Percentiles rank a stretch among this genome's conserved stretches.
These are phyloP conservation scores for Botryococcus braunii DNA, from an alignment of 163 green algal genomes.

Conservation along the genomic window DNA sequence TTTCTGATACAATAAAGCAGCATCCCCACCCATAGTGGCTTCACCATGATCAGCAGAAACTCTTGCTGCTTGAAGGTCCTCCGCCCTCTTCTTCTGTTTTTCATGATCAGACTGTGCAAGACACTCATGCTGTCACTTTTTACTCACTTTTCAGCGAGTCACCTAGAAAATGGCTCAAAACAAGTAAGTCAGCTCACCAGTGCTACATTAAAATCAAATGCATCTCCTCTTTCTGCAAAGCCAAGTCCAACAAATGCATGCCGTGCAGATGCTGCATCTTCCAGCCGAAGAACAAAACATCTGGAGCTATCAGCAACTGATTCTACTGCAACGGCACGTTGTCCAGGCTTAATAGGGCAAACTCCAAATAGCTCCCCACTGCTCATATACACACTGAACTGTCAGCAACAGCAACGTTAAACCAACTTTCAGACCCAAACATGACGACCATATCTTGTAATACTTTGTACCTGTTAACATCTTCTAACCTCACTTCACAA, in stretches of 20 bases:
- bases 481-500: constrained; percentile 47
- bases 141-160: background rate
- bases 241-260: constrained; percentile 78
- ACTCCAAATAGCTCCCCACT: constrained; percentile 64
- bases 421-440: background rate
- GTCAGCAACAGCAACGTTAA: background rate
- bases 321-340: constrained; percentile 50
- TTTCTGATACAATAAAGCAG: constrained; percentile 42
- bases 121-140: background rate
- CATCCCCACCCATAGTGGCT: constrained; percentile 20
- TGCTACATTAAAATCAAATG: constrained; percentile 88
- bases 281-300: constrained; percentile 66
- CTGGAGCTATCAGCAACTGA: constrained; percentile 50
- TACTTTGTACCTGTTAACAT: constrained; percentile 31
- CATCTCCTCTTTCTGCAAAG: constrained; percentile 67
- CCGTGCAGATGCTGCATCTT: constrained; percentile 45
- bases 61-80: constrained; percentile 13
- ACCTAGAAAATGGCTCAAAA: background rate
- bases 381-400: constrained; percentile 3
- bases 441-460: background rate
- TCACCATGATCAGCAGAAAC: constrained; percentile 1
- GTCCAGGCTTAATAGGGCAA: constrained; percentile 42
- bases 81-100: constrained; percentile 32
- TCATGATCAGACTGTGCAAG: constrained; percentile 30
- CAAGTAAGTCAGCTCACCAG: constrained; percentile 33